Evolutionary conservation across 192 early-diverging fungal species (phyloP), one percentile per base, ranked within the genome.

Genomic region (Backusella psychrophila): DNA sequence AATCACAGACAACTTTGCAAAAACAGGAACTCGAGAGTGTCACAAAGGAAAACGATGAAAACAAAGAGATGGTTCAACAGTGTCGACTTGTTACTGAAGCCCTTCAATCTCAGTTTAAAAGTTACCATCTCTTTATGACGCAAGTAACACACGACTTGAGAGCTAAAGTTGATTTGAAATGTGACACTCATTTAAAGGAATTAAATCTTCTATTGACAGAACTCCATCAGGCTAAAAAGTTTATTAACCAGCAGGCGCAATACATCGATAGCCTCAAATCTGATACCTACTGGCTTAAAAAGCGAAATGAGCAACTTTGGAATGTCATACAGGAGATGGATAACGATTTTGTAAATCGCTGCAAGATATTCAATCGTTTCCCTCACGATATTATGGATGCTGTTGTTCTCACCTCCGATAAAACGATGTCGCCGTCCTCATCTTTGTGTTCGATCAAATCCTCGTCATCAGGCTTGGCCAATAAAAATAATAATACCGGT

Each of bases 191-290:
- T 33, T 41, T 38, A 31, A 67, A 66, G 8, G 41, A 66, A 42
- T 33, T 66, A 26, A 46, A 33, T 23, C 21, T 23, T 39, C 29
- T 66, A 65, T 31, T 65, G 38, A 67, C 36, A n/a, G 75, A 76
- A 5, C 15, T 76, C 19, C 35, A 76, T 69, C 33, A 69, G 29
- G 75, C 75, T 15, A 76, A 76, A 44, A 76, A 53, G 7, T 76
- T 76, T 23, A 76, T 76, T 38, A 76, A 76, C 26, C 46, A 23
- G 6, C 75, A 76, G 46, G 75, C 75, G 11, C 68, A 49, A 39
- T 49, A 70, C 26, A 23, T 76, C 9, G 42, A 76, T 53, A 49
- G 75, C n/a, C 21, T 76, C 3, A 76, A 76, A 39, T 52, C 75
- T 14, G 75, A 76, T 70, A 26, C 69, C n/a, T 26, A 76, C 49